Base-by-base conservation (phyloP, 139 green algal genomes). In the Zygnema cylindricum region DNA sequence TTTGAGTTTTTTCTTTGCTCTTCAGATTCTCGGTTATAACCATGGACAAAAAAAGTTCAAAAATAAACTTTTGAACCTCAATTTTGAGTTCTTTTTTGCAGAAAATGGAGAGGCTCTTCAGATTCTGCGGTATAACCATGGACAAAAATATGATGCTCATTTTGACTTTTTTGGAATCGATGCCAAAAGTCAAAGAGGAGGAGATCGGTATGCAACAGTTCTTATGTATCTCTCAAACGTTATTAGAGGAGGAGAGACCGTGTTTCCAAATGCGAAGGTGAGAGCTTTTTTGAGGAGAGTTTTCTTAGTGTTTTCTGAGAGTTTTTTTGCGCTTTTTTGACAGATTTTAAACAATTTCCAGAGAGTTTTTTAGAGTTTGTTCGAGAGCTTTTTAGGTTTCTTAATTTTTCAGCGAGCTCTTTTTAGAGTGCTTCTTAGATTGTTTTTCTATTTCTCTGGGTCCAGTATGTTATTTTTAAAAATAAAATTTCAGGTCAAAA, bases 61-160 rank as follows among this genome's bases (percentile, higher is more conserved):
- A n/a, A n/a, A n/a, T n/a, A n/a, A n/a, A n/a, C n/a, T n/a, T n/a
- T n/a, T 63, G 49, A 63, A 7, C 16, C 7, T 63, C 7, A 25
- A 25, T 25, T 63, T 1, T 3, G 76, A 1, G 36, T 21, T 1
- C 22, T 85, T n/a, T 32, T 0, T 25, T 71, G 82, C 83, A 88
- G 83, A 69, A 33, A 88, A 90, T 36, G 93, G 96, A 22, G 96
- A 98, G 85, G 93, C 90, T 0, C 69, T 97, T 33, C 95, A 98
- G 84, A 94, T 98, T 57, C 91, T 98, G 85, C 92, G 93, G 73
- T 98, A 98, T 86, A 55, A 94, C 11, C 42, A 95, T 41, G 95
- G 94, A 1, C 93, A 98, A 88, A 96, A 97, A 84, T 98, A 98
- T 89, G 94, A 96, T 77, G 90, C 95, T 0, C 96, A 98, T 88